Conservation (phyloP, 2,329 filamentous ascomycete species). For the Alternaria dauci region DNA sequence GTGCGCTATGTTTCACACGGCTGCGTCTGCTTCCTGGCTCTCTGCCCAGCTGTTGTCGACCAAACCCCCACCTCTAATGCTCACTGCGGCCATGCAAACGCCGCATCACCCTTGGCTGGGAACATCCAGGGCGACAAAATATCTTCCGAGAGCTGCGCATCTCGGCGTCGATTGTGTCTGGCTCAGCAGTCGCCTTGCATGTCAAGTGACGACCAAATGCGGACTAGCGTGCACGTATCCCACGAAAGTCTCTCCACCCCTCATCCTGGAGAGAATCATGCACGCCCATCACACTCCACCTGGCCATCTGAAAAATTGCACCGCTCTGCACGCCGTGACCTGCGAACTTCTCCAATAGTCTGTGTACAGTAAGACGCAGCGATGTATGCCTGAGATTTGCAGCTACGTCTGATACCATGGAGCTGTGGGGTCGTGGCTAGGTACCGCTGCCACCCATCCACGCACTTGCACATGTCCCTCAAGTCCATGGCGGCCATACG, state of each 20-base stretch:
- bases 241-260: not conserved
- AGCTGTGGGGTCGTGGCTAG: slow-evolving; percentile 4
- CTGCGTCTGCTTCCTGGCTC: slow-evolving; percentile 27
- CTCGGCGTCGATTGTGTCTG: not conserved
- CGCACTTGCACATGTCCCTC: not conserved
- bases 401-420: slow-evolving; percentile 6
- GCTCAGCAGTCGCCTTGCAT: not conserved
- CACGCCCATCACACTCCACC: slow-evolving; percentile 33
- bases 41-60: slow-evolving; percentile 8
- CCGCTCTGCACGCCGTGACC: slow-evolving; percentile 18
- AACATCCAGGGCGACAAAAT: not conserved
- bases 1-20: slow-evolving; percentile 47
- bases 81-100: slow-evolving; percentile 16
- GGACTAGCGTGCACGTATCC: slow-evolving; percentile 27
- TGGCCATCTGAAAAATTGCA: slow-evolving; percentile 19
- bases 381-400: slow-evolving; percentile 14
- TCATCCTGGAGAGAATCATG: slow-evolving; percentile 32
- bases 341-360: slow-evolving; percentile 14
- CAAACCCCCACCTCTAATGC: not conserved
- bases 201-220: slow-evolving; percentile 17
- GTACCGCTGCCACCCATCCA: slow-evolving; percentile 3
- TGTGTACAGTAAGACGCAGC: not conserved
- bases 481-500: slow-evolving; percentile 4
- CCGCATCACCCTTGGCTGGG: slow-evolving; percentile 14
- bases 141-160: slow-evolving; percentile 10